Percentiles rank a stretch among this genome's conserved stretches.
These are phyloP conservation scores for Lolium rigidum DNA, from an alignment of 176 grass and related monocot species.

Conservation along the genomic window DNA sequence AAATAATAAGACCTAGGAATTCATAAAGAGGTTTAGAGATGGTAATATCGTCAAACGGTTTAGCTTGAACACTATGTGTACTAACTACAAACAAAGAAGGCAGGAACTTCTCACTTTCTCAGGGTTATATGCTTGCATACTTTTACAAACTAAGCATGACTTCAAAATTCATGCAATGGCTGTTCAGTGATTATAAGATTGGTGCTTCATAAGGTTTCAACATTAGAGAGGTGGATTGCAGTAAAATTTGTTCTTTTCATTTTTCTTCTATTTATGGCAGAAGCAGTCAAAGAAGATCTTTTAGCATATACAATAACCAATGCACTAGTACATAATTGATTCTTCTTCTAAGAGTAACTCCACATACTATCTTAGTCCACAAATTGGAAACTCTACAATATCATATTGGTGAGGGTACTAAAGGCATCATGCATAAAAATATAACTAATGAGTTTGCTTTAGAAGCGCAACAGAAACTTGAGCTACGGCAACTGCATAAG, in stretches of 20 bases:
- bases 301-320: background rate
- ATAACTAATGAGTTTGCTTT: constrained; percentile 31
- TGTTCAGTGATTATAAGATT: background rate
- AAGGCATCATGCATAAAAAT: constrained; percentile 28
- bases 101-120: background rate
- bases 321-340: background rate
- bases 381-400: background rate
- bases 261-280: constrained; percentile 7
- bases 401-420: background rate
- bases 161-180: background rate
- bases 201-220: background rate
- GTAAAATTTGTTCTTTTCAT: background rate
- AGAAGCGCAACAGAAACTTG: background rate
- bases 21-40: constrained; percentile 33
- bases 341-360: background rate
- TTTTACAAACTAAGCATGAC: background rate
- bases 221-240: background rate
- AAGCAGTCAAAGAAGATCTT: background rate
- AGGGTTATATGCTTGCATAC: background rate
- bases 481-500: background rate
- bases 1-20: background rate
- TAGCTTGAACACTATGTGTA: background rate
- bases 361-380: background rate
- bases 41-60: background rate
- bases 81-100: background rate